Percentiles rank a stretch among this genome's conserved stretches.
These are phyloP conservation scores for Cornus controversa DNA, from an alignment of 148 eudicot genomes.

Conservation along the genomic window DNA sequence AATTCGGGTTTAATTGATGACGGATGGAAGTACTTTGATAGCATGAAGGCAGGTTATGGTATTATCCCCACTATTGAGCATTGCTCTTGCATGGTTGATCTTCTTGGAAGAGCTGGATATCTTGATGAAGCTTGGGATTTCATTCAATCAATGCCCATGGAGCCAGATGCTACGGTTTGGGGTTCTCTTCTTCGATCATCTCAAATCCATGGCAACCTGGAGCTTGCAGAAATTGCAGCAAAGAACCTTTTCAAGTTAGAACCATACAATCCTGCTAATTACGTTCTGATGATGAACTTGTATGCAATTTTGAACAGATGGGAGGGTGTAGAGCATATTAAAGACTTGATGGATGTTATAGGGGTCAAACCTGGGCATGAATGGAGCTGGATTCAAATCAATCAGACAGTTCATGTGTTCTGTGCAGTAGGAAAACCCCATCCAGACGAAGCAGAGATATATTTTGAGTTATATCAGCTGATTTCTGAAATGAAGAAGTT, in stretches of 20 bases:
- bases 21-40: conserved; percentile 68
- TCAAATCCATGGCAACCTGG: conserved; percentile 36
- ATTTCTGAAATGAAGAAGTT: conserved; percentile 41
- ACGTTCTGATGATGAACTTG: conserved; percentile 51
- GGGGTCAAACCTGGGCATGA: conserved; percentile 35
- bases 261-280: conserved; percentile 59
- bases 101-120: conserved; percentile 64
- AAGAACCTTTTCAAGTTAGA: conserved; percentile 49
- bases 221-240: conserved; percentile 57
- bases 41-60: conserved; percentile 40
- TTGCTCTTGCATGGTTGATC: conserved; percentile 76
- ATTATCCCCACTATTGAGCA: conserved; percentile 59
- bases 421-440: conserved; percentile 42
- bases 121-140: conserved; percentile 73
- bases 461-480: conserved; percentile 53
- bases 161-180: conserved; percentile 58
- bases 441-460: conserved; percentile 51
- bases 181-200: conserved; percentile 58
- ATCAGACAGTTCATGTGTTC: conserved; percentile 43
- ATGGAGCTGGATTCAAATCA: conserved; percentile 60
- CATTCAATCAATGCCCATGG: conserved; percentile 48
- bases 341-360: conserved; percentile 34
- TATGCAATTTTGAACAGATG: conserved; percentile 42
- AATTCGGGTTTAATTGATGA: conserved; percentile 49
- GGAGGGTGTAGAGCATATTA: conserved; percentile 39